Evolutionary conservation across 345 rosid genomes (phyloP).

Genomic region (Eucalyptus cladocalyx): DNA sequence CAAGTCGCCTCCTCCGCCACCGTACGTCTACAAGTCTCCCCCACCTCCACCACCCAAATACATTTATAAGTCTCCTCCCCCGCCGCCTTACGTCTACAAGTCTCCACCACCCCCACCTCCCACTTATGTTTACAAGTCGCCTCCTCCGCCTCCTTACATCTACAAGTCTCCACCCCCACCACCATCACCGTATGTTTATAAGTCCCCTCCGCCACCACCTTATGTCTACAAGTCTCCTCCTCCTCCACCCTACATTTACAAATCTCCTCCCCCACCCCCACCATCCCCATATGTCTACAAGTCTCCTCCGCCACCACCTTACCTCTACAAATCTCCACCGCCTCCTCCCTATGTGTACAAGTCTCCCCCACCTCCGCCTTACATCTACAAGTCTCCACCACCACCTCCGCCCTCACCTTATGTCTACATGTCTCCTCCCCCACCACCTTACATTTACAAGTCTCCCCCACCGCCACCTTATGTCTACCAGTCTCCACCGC

Average conservation of each 20-base stretch:
- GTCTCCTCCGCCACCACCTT: background rate
- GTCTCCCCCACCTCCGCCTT: slow-evolving; percentile 5
- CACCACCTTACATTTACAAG: slow-evolving; percentile 13
- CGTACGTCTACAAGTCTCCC: background rate
- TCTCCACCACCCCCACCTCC: background rate
- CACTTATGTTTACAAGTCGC: slow-evolving; percentile 13
- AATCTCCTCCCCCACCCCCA: background rate
- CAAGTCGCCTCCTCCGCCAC: background rate
- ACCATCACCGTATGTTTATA: background rate
- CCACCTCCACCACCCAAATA: slow-evolving; percentile 2
- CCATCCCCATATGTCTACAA: background rate
- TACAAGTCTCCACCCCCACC: background rate
- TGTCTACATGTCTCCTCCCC: slow-evolving; percentile 18
- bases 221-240: background rate
- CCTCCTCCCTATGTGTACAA: slow-evolving; percentile 5
- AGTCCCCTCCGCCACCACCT: background rate
- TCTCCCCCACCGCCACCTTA: slow-evolving; percentile 20
- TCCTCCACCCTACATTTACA: background rate
- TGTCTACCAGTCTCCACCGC: background rate
- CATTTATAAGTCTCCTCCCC: slow-evolving; percentile 35
- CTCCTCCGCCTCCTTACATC: background rate
- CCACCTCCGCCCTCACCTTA: slow-evolving; percentile 11
- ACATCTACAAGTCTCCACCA: slow-evolving; percentile 19
- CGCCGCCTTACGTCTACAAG: background rate
- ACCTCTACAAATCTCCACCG: background rate